These are phyloP conservation scores for Spiraea crenata DNA, from an alignment of 331 rosid genomes.

Conservation along the genomic window DNA sequence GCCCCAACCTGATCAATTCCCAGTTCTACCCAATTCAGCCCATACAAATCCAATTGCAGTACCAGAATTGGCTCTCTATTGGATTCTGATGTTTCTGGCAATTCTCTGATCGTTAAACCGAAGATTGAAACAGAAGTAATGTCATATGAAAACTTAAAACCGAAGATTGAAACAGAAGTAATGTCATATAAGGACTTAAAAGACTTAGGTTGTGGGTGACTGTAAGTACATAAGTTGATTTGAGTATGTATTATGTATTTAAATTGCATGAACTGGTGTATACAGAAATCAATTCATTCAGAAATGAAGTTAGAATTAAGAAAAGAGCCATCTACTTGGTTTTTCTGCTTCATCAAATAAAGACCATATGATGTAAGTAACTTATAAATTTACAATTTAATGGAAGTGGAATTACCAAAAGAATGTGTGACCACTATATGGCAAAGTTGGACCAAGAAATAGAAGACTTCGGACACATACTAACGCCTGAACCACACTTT, in stretches of 20 bases:
- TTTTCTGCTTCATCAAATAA: too few species aligned
- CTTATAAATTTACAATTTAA: too few species aligned
- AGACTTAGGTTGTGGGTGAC: not conserved
- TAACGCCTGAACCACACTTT: too few species aligned
- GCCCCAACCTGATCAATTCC: conserved; percentile 85
- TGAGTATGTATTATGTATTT: not conserved
- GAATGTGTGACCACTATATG: too few species aligned
- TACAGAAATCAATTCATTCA: not conserved
- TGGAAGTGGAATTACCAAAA: too few species aligned
- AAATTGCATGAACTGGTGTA: not conserved
- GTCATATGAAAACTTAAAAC: not conserved
- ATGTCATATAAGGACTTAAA: not conserved
- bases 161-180: not conserved
- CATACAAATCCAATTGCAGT: not conserved
- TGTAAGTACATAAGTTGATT: not conserved
- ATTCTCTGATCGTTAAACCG: not conserved
- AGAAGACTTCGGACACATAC: too few species aligned
- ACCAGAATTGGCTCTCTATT: not conserved
- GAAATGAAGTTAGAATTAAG: too few species aligned
- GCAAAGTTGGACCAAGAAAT: too few species aligned
- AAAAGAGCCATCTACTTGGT: too few species aligned
- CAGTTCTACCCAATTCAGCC: conserved; percentile 75
- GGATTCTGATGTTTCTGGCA: not conserved
- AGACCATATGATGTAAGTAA: too few species aligned
- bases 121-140: not conserved